A percentile compares a stretch with the other conserved stretches of the same genome.
Conservation (phyloP, 1,284 basidiomycete genomes). For the Marasmius tenuissimus region DNA sequence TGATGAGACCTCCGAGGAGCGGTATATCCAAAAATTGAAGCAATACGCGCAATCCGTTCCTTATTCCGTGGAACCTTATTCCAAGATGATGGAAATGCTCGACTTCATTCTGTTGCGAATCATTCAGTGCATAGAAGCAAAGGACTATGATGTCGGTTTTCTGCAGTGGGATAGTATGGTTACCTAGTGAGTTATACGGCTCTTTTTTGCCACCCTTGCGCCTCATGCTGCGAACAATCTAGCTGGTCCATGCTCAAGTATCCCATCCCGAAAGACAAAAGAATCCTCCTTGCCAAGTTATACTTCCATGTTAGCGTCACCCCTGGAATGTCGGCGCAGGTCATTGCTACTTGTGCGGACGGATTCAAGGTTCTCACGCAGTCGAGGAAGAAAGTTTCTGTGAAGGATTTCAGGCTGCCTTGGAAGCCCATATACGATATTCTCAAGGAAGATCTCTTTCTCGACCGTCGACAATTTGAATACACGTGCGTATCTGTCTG, state of each 20-base stretch:
- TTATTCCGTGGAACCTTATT: constrained; percentile 79
- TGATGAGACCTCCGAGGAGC: constrained; percentile 40
- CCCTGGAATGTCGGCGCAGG: constrained; percentile 60
- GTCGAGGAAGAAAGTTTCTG: constrained; percentile 75
- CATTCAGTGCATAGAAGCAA: constrained; percentile 74
- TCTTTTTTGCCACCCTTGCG: not conserved
- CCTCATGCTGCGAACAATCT: not conserved
- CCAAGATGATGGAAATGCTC: constrained; percentile 79
- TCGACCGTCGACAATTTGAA: constrained; percentile 81
- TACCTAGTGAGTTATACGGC: constrained; percentile 54
- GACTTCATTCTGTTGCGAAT: constrained; percentile 75
- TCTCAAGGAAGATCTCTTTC: constrained; percentile 80
- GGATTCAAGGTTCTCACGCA: constrained; percentile 53
- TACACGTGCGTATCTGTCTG: constrained; percentile 54
- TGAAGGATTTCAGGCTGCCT: constrained; percentile 83
- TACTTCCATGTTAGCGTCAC: constrained; percentile 73
- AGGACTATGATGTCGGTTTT: constrained; percentile 79
- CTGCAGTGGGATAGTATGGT: constrained; percentile 80
- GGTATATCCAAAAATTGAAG: constrained; percentile 56
- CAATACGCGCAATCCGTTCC: constrained; percentile 68
- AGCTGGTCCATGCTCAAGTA: constrained; percentile 86
- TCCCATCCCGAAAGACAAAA: constrained; percentile 79
- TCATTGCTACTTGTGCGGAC: constrained; percentile 61
- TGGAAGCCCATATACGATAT: constrained; percentile 88
- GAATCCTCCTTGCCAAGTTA: constrained; percentile 76